Evolutionary conservation across 768 basidiomycete genomes (phyloP).

Genomic region (Boletus sp.): DNA sequence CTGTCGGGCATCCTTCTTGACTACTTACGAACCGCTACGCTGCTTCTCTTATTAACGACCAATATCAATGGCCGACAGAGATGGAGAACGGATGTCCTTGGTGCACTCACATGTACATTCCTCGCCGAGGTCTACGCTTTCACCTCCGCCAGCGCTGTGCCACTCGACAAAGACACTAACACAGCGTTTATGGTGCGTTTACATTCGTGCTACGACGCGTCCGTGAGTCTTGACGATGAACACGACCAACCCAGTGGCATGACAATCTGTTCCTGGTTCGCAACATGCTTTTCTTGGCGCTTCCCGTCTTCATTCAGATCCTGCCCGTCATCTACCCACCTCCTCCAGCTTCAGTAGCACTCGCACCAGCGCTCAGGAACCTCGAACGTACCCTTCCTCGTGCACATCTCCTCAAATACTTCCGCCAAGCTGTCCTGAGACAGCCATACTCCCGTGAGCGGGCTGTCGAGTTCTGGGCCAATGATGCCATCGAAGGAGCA

Average conservation of each 20-base stretch:
- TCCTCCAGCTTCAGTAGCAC: slow-evolving; percentile 29
- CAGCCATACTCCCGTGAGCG: slow-evolving; percentile 45
- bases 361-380: slow-evolving; percentile 25
- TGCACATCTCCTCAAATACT: slow-evolving; percentile 54
- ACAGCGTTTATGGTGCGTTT: slow-evolving; percentile 40
- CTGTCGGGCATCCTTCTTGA: slow-evolving; percentile 53
- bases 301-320: slow-evolving; percentile 51
- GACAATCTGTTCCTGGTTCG: slow-evolving; percentile 55
- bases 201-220: neutral
- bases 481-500: slow-evolving; percentile 51
- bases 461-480: slow-evolving; percentile 56
- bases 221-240: neutral
- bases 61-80: slow-evolving; percentile 39
- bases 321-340: slow-evolving; percentile 36
- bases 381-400: slow-evolving; percentile 42
- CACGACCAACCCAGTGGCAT: slow-evolving; percentile 54
- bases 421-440: slow-evolving; percentile 57
- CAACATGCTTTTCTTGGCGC: slow-evolving; percentile 54
- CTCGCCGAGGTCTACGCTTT: slow-evolving; percentile 56
- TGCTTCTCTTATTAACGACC: slow-evolving; percentile 48
- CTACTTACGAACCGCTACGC: slow-evolving; percentile 55
- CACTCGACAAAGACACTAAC: slow-evolving; percentile 41
- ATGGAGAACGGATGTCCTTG: slow-evolving; percentile 46
- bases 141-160: slow-evolving; percentile 44
- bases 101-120: slow-evolving; percentile 46